Base-by-base conservation (phyloP, 108 stramenopile genomes). In the Stephanodiscus minutulus region DNA sequence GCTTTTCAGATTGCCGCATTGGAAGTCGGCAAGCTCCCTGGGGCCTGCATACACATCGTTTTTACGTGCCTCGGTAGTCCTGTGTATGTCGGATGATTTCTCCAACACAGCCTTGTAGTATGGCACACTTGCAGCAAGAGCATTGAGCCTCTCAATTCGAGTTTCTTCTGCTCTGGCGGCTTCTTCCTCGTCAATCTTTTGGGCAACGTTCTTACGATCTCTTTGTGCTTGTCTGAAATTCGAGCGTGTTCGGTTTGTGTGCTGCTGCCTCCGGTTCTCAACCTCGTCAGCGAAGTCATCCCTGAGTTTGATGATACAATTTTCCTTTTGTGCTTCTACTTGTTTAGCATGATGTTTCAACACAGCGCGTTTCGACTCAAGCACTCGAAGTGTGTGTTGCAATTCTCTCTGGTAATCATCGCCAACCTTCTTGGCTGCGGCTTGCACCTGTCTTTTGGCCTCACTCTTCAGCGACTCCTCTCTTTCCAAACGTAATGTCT, bases 41-140 rank as follows among this genome's bases (percentile, higher is more conserved):
- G 56, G 70, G n/a, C 58, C 62, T 20, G 48, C 33, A 66, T 64
- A 81, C 11, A 76, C 59, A 50, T 82, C 82, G 48, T 79, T 70
- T 36, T 79, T 77, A 15, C 77, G 50, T 35, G 82, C 77, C 52
- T 70, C 63, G 9, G 84, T 85, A 22, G 68, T 70, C 44, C 71
- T 78, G 56, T 68, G 59, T 17, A 82, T 69, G 58, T 85, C 72
- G 2, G 77, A 57, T 7, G 20, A 28, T 41, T 48, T 59, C 25
- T 70, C 72, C 28, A 49, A 18, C 4, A 85, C 70, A 29, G 35
- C 61, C 1, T 76, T 56, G 33, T 46, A 78, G 64, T 85, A 85
- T 1, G 84, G 84, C 10, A 79, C 77, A 62, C 60, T 80, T 36
- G 73, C 46, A 18, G 81, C 78, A 17, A 85, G 66, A 24, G 44